Percentiles rank a stretch among this genome's conserved stretches.
These are phyloP conservation scores for Berberis vulgaris DNA, from an alignment of 164 flowering plant genomes.

Conservation along the genomic window DNA sequence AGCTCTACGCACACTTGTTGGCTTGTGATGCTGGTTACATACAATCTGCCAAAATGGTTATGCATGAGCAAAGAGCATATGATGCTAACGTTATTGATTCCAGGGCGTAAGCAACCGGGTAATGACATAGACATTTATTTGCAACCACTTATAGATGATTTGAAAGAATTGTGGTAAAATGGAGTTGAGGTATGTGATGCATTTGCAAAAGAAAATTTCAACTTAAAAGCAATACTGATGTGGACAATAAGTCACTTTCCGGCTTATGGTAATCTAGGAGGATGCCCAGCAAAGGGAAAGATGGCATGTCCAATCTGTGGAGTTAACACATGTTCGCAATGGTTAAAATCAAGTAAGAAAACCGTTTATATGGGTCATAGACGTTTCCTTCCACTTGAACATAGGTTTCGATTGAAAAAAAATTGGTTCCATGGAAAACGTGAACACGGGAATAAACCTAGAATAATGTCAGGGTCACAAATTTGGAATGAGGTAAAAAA, in stretches of 20 bases:
- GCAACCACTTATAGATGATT: neutral
- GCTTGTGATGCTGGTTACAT: neutral
- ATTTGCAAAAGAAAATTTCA: neutral
- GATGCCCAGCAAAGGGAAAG: neutral
- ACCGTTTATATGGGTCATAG: too few relatives aligned
- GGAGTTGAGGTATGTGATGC: neutral
- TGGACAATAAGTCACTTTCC: neutral
- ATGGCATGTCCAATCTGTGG: neutral
- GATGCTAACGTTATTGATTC: neutral
- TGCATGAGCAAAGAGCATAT: neutral
- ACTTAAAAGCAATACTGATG: neutral
- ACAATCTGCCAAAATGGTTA: neutral
- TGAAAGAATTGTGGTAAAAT: neutral
- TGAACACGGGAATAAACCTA: too few relatives aligned
- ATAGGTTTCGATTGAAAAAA: too few relatives aligned
- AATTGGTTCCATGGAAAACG: too few relatives aligned
- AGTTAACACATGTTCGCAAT: neutral
- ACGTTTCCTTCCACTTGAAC: too few relatives aligned
- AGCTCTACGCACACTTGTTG: too few relatives aligned
- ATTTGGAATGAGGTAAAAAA: too few relatives aligned
- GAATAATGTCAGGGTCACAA: too few relatives aligned
- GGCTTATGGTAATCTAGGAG: neutral
- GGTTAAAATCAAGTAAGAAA: too few relatives aligned
- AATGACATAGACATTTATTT: neutral
- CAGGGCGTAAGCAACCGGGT: neutral